Evolutionary conservation across 1,284 basidiomycete genomes (phyloP).

Genomic region (Tilletia indica): DNA sequence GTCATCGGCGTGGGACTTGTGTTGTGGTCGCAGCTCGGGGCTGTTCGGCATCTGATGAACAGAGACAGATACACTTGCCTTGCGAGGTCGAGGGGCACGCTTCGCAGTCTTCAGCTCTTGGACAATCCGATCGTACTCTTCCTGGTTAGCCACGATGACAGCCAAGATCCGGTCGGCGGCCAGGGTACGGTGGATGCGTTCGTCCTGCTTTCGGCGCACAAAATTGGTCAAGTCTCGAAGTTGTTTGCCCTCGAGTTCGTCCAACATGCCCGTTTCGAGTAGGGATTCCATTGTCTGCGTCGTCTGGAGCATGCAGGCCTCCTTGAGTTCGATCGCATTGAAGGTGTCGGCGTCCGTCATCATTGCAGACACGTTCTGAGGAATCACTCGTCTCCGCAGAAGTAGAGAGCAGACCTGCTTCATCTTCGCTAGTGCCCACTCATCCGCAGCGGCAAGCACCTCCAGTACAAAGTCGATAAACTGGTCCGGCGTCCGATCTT

Average conservation of each 20-base stretch:
- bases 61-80: conserved; percentile 46
- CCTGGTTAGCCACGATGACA: neutral
- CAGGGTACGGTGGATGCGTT: conserved; percentile 69
- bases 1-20: conserved; percentile 41
- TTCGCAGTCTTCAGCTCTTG: conserved; percentile 26
- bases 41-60: conserved; percentile 33
- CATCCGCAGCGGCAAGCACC: conserved; percentile 81
- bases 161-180: neutral
- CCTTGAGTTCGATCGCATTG: conserved; percentile 70
- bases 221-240: conserved; percentile 70
- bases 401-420: conserved; percentile 74
- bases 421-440: conserved; percentile 80
- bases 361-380: conserved; percentile 76
- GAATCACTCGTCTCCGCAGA: conserved; percentile 63
- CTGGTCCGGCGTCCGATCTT: conserved; percentile 66
- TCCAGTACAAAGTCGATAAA: conserved; percentile 83
- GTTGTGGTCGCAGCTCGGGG: conserved; percentile 30
- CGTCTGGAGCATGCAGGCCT: conserved; percentile 75
- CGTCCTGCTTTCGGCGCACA: conserved; percentile 66
- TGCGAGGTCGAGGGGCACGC: conserved; percentile 32
- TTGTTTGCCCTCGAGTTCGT: conserved; percentile 67
- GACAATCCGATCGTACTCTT: neutral
- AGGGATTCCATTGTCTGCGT: conserved; percentile 81
- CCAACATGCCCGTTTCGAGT: conserved; percentile 76
- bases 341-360: conserved; percentile 79